Base-by-base conservation (phyloP, 2,329 filamentous ascomycete genomes). In the Saccharata proteae region DNA sequence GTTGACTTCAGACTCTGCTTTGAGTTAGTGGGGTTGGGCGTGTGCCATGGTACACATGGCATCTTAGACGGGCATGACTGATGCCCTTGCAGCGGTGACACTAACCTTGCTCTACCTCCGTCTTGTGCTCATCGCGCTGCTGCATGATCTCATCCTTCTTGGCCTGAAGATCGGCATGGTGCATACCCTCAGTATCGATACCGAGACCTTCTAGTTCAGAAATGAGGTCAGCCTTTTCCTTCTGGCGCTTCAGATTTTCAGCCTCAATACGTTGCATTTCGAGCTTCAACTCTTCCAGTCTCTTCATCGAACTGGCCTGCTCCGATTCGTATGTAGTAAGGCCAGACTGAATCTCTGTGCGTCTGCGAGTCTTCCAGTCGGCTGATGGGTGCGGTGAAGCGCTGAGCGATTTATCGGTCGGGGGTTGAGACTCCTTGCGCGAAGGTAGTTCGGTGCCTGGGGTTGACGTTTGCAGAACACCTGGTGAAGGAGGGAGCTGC, bases 121-220 rank as follows among this genome's bases (percentile, higher is more conserved):
- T n/a, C n/a, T n/a, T n/a, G n/a, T n/a, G n/a, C n/a, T n/a, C n/a
- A 14, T 42, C 31, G 21, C 33, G 36, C 26, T 51, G 45, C 23
- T 46, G 45, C 26, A 51, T 45, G 16, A 57, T 54, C 36, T 57
- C 54, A 16, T 52, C 45, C 29, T 54, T 58, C 35, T 52, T 56
- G 4, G 57, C 55, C 36, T 61, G 55, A 15, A 67, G 49, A 30
- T 62, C 54, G 15, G 57, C 57, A 34, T 62, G 48, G 3, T 59
- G 54, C 42, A 64, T 54, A 4, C 60, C 61, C 30, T 62, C 55
- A 2, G 63, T 62, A 34, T 69, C 59, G 23, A 64, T 44, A 22
- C 60, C 61, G 13, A 70, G 51, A 30, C 46, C 48, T 36, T 63
- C 58, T n/a, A 71, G 49, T 40, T 70, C 66, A 18, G 58, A 51